Conservation (phyloP, 805 yeast genomes). For the Yarrowia bubula region DNA sequence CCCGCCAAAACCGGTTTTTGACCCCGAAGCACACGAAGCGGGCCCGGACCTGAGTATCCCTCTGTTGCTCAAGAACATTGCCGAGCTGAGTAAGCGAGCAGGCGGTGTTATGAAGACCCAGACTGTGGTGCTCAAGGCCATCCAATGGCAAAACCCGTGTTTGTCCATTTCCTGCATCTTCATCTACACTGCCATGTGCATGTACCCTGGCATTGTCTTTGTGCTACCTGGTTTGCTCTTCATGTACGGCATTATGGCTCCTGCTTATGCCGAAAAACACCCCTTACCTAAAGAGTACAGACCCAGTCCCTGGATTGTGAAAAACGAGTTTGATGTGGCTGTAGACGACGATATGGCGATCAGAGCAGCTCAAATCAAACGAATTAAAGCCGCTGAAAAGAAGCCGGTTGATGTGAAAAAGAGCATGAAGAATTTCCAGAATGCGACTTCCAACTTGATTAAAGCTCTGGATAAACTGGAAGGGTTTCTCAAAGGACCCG, state of each 20-base stretch:
- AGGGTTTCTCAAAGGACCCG: conserved; percentile 4
- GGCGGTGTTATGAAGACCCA: conserved; percentile 21
- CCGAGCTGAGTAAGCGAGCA: conserved; percentile 20
- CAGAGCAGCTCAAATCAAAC: conserved; percentile 5
- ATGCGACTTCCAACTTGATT: conserved; percentile 12
- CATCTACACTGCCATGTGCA: conserved; percentile 24
- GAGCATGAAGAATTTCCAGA: conserved; percentile 24
- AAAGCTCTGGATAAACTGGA: conserved; percentile 8
- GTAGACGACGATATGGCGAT: conserved; percentile 14
- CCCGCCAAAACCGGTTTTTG: conserved; percentile 17
- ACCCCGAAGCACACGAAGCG: conserved; percentile 4
- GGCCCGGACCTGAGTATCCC: conserved; percentile 24
- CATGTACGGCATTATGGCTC: conserved; percentile 26
- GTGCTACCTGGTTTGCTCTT: conserved; percentile 6
- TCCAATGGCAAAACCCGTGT: conserved; percentile 26
- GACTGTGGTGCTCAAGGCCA: conserved; percentile 12
- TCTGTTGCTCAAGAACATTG: conserved; percentile 12
- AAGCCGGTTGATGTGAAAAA: conserved; percentile 24
- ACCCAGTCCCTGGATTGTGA: conserved; percentile 5
- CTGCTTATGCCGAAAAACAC: conserved; percentile 24
- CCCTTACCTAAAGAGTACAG: conserved; percentile 9
- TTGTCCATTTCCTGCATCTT: conserved; percentile 25
- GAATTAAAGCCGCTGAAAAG: conserved; percentile 8
- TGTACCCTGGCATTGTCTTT: conserved; percentile 14
- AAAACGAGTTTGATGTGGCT: conserved; percentile 14